Evolutionary conservation across 2,329 filamentous ascomycete species (phyloP), one percentile per base, ranked within the genome.

Genomic region (Pezicula neosporulosa): DNA sequence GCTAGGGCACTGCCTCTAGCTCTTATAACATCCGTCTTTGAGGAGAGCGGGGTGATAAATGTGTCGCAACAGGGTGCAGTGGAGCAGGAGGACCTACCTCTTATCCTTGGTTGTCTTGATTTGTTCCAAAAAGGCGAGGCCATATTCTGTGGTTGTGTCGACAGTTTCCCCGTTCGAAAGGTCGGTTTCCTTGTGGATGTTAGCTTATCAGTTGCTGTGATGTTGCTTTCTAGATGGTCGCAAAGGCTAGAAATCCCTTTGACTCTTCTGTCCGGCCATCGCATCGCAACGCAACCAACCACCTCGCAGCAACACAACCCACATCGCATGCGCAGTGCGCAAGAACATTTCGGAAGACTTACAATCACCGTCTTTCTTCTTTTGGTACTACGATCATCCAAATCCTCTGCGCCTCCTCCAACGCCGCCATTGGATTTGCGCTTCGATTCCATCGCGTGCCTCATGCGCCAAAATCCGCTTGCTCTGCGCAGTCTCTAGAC

Each of bases 61-160:
- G 41, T 48, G 50, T 54, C 48, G 51, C 51, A 46, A 49, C 28
- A 47, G 47, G 5, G 41, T 36, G 18, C 33, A 33, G 39, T 48
- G 41, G 21, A 42, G 51, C 35, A 52, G 36, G 43, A 42, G 6
- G 44, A 75, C 81, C 63, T 77, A 93, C 89, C 80, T 89, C 73
- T 95, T 95, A 69, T 95, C 90, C 56, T 83, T 82, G 19, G 89
- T 90, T 57, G 82, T 78, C 61, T 85, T 85, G 64, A 96, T 81
- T 64, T 86, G 84, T 49, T 89, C 83, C 42, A 95, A 73, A 63
- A 95, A 88, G 58, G 79, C 81, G 61, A 89, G 72, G 36, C 90
- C 90, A 62, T 84, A 81, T 50, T 84, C 78, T 13, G 84, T 85
- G 3, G 88, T 92, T 15, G 83, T 83, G 66, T 88, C 83, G 49